Base-by-base conservation (phyloP, 768 basidiomycete species). In the Mycena vitilis region DNA sequence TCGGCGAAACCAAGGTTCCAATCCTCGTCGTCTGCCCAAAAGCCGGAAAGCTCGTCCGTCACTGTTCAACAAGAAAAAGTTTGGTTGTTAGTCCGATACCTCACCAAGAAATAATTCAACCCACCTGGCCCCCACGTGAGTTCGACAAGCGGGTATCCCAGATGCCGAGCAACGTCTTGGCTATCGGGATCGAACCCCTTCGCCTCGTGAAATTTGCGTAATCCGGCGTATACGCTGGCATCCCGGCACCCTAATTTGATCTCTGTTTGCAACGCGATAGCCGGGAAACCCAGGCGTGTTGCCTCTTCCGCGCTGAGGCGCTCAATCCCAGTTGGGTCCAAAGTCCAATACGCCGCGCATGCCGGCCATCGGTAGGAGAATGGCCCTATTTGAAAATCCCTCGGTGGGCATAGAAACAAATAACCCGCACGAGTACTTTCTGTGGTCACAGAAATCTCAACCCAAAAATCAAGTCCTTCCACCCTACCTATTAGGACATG, bases 161-260 rank as follows among this genome's bases (percentile, higher is more conserved):
- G 44, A 34, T 60, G 38, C 3, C 22, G 48, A 2, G 65, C 57
- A 15, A 66, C 34, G 20, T 66, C 65, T 25, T 37, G 65, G 52
- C 49, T 60, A 4, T 60, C 57, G 20, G 65, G 65, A 48, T 66
- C 65, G n/a, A 53, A 66, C 1, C 65, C 65, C 20, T 66, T 60
- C 42, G n/a, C 51, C 25, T 37, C 12, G 15, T 66, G 65, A 18
- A 65, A 59, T 36, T 42, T 36, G 18, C 57, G 64, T 1, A 65
- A 38, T 11, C 64, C 55, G 0, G 36, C 57, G 34, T 59, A 59
- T n/a, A 66, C 44, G n/a, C 37, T 59, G 7, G 23, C 38, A 40
- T 53, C 57, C 57, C 58, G 60, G 15, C 1, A 22, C 2, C 0
- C 1, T 34, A 37, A 13, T 0, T 1, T 20, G 8, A 60, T 10